Base-by-base conservation (phyloP, 2,329 filamentous ascomycete genomes). In the Colletotrichum destructivum region DNA sequence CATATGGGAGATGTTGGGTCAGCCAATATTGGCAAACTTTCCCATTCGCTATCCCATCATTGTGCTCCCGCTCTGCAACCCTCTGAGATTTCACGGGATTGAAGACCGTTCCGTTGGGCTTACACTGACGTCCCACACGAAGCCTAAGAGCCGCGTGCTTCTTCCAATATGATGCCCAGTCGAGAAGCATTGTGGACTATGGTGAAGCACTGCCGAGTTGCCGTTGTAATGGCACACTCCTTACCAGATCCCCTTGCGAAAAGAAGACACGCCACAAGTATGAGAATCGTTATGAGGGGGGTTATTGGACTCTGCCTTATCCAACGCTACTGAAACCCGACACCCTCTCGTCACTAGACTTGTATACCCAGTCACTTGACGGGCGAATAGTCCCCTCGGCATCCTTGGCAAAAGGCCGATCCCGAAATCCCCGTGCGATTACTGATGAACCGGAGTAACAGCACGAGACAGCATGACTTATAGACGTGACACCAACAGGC, bases 371-470 rank as follows among this genome's bases (percentile, higher is more conserved):
- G 31, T 9, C 31, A 23, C 9, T 15, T 44, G 55, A 61, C 51
- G 56, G 42, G 56, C 51, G 55, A 66, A 66, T 62, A 42, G 26
- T 55, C 35, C 21, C 49, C 67, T 70, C 62, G 68, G 47, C 63
- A 56, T 47, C 21, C n/a, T 62, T 71, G 51, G 51, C 57, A 60
- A 46, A 18, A 46, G 23, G 56, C 44, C 57, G 64, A 59, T 47
- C 26, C 62, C 44, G 63, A 71, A 16, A 23, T n/a, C 18, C 16
- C 42, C 18, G 18, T 15, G 35, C 56, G 23, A 12, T 49, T 18
- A 47, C 12, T 18, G 11, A 13, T 26, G 15, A 55, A 15, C 31
- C 18, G 23, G 35, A 38, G 42, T 42, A 42, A 18, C 31, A 26
- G 21, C 46, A 54, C 16, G 26, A 62, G 40, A 40, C 42, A 52